Evolutionary conservation across 495 filamentous ascomycete genomes (phyloP), one percentile per base, ranked within the genome.

Genomic region (Copromyces sp.): DNA sequence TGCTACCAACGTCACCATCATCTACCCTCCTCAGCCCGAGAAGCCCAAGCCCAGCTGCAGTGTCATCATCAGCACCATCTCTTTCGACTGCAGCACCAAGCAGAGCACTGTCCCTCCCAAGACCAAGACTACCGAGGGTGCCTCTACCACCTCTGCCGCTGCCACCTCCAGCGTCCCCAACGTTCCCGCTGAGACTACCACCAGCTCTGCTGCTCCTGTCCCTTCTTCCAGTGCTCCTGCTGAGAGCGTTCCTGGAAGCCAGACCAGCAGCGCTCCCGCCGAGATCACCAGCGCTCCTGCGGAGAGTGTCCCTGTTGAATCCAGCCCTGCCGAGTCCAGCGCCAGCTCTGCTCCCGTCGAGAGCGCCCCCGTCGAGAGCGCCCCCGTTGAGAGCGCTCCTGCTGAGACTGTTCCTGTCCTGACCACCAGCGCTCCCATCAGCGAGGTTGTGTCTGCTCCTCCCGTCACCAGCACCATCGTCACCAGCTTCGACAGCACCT

Each of bases 1-100:
- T 82, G 94, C 94, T 72, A 91, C 86, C 77, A 87, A 86, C 32
- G 93, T 97, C 41, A 88, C 87, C 42, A 89, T 97, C 78, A 86
- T 92, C 80, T 89, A 93, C 77, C 92, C 92, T 17, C 77, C 83
- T 9, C 81, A 90, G 79, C 82, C 84, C 73, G 79, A 83, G 61
- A 77, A 82, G 77, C 79, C 80, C 6, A 88, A 86, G 82, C 76
- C 79, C 45, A 82, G 77, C 73, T 95, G 93, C 83, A 86, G 86
- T 70, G 86, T 97, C 77, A 89, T 89, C 73, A 89, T 97, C 75
- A 90, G 92, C 84, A 87, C 82, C 75, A 89, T 97, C 78, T 88
- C 86, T 76, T 98, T 96, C 78, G 88, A 94, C 83, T 97, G 94
- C 86, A 85, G 83, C 73, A 84, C 86, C 45, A 82, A 84, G 20